phyloP scores from a whole-genome alignment of 2,329 filamentous ascomycete genomes.

The Sordariomycetes sp. region DNA sequence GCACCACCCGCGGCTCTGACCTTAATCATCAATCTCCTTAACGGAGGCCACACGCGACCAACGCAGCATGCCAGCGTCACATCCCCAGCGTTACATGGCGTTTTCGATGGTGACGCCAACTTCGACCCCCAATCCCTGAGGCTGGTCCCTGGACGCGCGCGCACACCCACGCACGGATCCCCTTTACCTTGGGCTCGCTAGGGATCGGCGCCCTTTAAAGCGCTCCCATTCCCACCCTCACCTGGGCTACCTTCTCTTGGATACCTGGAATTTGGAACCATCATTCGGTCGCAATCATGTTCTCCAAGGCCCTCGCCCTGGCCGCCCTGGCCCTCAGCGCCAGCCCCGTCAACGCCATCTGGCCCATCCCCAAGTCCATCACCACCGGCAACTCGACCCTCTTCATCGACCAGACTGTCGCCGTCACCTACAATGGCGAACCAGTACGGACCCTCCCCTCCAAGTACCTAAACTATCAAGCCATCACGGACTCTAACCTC shows the following conservation, averaged over 20 bases:
- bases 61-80: no score
- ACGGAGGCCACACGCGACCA: no score
- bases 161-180: no score
- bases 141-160: neutral
- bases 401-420: constrained; percentile 41
- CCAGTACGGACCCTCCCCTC: constrained; percentile 31
- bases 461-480: neutral
- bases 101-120: neutral
- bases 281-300: constrained; percentile 15
- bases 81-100: neutral
- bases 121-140: neutral
- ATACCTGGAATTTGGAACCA: no score
- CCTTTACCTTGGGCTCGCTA: no score
- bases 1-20: no score
- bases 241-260: neutral
- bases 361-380: constrained; percentile 44
- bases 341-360: constrained; percentile 39
- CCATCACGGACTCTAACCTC: constrained; percentile 3
- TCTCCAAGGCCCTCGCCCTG: constrained; percentile 18
- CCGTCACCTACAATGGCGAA: constrained; percentile 50
- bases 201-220: no score
- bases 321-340: constrained; percentile 29
- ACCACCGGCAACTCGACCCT: constrained; percentile 42
- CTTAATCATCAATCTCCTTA: no score
- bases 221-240: no score